Evolutionary conservation across 805 yeast genomes (phyloP).

Genomic region (Ogataea ramenticola): DNA sequence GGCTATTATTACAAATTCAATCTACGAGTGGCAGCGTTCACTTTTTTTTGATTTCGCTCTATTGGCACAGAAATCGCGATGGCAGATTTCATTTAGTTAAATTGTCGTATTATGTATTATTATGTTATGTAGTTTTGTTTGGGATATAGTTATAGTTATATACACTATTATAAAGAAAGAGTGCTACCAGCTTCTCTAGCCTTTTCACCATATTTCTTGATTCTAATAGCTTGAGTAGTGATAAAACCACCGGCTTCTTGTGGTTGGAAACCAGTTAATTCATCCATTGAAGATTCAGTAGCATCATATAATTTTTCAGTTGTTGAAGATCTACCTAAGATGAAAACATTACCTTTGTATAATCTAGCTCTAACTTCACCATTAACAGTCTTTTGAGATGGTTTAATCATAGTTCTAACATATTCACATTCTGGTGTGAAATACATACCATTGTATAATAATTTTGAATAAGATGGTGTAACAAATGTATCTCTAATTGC

Average conservation of each 20-base stretch:
- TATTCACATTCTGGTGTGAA: conserved; percentile 98
- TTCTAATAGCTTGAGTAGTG: conserved; percentile 96
- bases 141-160: too few relatives aligned
- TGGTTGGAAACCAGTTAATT: conserved; percentile 95
- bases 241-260: conserved; percentile 96
- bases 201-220: conserved; percentile 95
- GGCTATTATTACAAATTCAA: too few relatives aligned
- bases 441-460: conserved; percentile 95
- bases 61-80: too few relatives aligned
- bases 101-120: too few relatives aligned
- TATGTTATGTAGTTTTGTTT: not conserved
- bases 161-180: conserved; percentile 37
- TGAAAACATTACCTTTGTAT: conserved; percentile 81
- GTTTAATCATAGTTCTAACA: conserved; percentile 86
- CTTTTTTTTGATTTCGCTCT: too few relatives aligned
- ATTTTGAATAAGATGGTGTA: conserved; percentile 82
- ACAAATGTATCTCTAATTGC: conserved; percentile 95
- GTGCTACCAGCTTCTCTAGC: conserved; percentile 71
- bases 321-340: conserved; percentile 90
- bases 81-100: too few relatives aligned
- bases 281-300: conserved; percentile 98
- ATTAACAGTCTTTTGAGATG: conserved; percentile 91
- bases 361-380: conserved; percentile 92
- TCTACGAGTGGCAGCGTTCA: too few relatives aligned
- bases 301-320: conserved; percentile 97